Base-by-base conservation (phyloP, 1,284 basidiomycete genomes). In the Puccinia horiana region DNA sequence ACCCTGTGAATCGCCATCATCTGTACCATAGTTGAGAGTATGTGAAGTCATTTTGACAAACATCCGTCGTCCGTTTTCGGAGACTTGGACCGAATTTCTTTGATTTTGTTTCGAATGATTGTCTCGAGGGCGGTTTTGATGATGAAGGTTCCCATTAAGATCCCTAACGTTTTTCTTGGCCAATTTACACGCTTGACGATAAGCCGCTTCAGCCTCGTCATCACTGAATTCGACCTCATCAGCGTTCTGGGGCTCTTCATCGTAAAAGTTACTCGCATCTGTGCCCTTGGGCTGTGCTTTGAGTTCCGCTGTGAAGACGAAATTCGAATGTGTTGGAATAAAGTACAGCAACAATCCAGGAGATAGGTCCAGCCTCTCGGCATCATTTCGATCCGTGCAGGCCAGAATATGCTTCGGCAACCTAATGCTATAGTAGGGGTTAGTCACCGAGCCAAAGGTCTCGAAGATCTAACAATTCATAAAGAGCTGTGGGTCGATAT, bases 221-320 rank as follows among this genome's bases (percentile, higher is more conserved):
- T 82, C 80, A 67, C 80, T 82, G 52, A 82, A 82, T 63, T 82
- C 80, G 26, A 82, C 47, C 29, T 82, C 80, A 40, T 76, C 80
- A 16, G 26, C 44, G 61, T 74, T 47, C 0, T 35, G 42, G 29
- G 69, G 29, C 56, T 82, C 80, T 52, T 82, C 80, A 29, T 82
- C 80, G 26, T 56, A 82, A 56, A 82, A 44, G 32, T 82, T 82
- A 58, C 80, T 82, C n/a, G 80, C 80, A 32, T 82, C 80, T 74
- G 80, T 82, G 29, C 80, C 80, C 52, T 82, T 82, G 4, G 80
- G 80, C 52, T 75, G 80, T 42, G 80, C 72, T 49, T 32, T 49
- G 47, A 82, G 70, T 40, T 82, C 69, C 37, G 80, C 74, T 29
- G 80, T 82, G 47, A 82, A 82, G 12, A 76, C 61, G 23, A 82